These are phyloP conservation scores for Cornus controversa DNA, from an alignment of 148 eudicot genomes.

Conservation along the genomic window DNA sequence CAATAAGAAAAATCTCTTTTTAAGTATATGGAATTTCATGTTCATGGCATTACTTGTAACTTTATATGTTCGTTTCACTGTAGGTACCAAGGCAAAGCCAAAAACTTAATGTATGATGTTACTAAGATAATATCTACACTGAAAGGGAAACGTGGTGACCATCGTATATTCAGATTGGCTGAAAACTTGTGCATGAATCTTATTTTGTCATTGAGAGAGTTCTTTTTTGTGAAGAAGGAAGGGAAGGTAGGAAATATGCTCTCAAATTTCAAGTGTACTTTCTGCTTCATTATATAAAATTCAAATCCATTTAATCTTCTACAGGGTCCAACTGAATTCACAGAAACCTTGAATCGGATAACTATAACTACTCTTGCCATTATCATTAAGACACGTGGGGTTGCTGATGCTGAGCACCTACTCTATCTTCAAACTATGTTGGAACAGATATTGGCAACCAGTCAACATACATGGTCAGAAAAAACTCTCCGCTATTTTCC, in stretches of 20 bases:
- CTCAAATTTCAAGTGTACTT: slow-evolving; percentile 1
- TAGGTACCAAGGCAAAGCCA: slow-evolving; percentile 96
- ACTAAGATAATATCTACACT: slow-evolving; percentile 81
- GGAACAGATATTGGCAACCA: slow-evolving; percentile 87
- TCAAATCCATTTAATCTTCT: slow-evolving; percentile 8
- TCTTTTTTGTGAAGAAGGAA: slow-evolving; percentile 83
- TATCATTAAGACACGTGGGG: slow-evolving; percentile 93
- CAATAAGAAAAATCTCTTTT: background rate
- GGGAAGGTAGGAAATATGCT: slow-evolving; percentile 60
- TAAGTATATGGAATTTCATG: too few species aligned
- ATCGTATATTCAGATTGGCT: slow-evolving; percentile 88
- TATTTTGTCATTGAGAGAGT: slow-evolving; percentile 73
- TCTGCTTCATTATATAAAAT: background rate
- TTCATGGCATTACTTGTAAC: slow-evolving; percentile 1
- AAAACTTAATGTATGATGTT: slow-evolving; percentile 85
- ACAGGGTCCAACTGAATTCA: slow-evolving; percentile 95
- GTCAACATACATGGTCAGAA: slow-evolving; percentile 97
- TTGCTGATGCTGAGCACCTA: slow-evolving; percentile 88
- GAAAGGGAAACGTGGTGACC: slow-evolving; percentile 93
- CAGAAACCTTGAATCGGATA: slow-evolving; percentile 88
- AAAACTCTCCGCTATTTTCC: slow-evolving; percentile 89
- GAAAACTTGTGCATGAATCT: slow-evolving; percentile 97
- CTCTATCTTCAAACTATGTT: slow-evolving; percentile 83
- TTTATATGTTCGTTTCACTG: slow-evolving; percentile 12
- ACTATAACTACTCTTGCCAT: slow-evolving; percentile 77